Conservation (phyloP, 148 eudicot genomes). For the Limonium bicolor region DNA sequence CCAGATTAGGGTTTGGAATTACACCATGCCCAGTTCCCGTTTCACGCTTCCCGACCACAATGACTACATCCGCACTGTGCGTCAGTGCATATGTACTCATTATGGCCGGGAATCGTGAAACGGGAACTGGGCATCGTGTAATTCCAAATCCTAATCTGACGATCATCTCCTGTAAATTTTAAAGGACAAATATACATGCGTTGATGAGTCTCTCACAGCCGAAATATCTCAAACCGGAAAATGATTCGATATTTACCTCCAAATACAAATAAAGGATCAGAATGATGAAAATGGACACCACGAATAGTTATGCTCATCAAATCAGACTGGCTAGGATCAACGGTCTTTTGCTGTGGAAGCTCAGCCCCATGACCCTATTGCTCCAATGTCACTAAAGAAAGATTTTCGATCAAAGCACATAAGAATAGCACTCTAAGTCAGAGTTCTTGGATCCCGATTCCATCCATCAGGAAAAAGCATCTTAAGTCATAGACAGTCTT, state of each 20-base stretch:
- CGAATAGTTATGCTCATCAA: conserved; percentile 91
- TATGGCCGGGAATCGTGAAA: conserved; percentile 83
- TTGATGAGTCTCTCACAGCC: too few relatives aligned
- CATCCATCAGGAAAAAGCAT: too few relatives aligned
- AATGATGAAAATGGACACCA: conserved; percentile 70
- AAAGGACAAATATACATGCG: too few relatives aligned
- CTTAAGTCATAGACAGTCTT: too few relatives aligned
- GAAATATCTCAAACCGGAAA: too few relatives aligned
- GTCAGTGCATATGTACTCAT: conserved; percentile 86
- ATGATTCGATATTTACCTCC: too few relatives aligned
- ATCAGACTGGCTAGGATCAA: conserved; percentile 90
- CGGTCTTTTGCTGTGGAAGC: conserved; percentile 75
- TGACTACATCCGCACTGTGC: conserved; percentile 87
- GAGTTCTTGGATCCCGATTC: too few relatives aligned
- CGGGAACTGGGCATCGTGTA: conserved; percentile 77
- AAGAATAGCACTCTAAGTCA: too few relatives aligned
- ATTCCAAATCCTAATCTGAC: conserved; percentile 88
- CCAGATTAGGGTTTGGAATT: conserved; percentile 90
- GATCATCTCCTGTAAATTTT: conserved; percentile 64
- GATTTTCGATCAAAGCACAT: too few relatives aligned
- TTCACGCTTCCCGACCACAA: conserved; percentile 87
- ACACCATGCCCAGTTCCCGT: conserved; percentile 70
- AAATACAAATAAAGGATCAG: conserved; percentile 77
- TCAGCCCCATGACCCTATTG: conserved; percentile 81
- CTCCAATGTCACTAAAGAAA: too few relatives aligned